These are phyloP conservation scores for Trichomonas vaginalis DNA, from an alignment of 208 protist genomes.

Conservation along the genomic window DNA sequence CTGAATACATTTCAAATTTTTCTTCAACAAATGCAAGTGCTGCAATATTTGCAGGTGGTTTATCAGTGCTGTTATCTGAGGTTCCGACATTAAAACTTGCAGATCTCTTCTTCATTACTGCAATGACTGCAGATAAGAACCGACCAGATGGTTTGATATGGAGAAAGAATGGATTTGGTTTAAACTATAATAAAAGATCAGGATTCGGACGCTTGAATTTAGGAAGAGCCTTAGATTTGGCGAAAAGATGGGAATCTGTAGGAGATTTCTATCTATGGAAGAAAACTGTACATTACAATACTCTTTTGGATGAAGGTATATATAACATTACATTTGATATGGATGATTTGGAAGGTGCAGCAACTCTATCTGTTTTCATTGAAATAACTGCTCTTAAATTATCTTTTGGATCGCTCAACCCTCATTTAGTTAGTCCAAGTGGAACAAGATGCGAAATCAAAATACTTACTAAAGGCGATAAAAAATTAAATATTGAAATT, in stretches of 20 bases:
- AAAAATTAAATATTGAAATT: not conserved
- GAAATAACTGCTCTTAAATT: not conserved
- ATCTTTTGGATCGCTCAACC: not conserved
- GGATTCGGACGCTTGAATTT: not conserved
- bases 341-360: not conserved
- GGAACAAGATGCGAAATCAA: not conserved
- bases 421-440: not conserved
- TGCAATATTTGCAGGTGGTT: not conserved
- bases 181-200: not conserved
- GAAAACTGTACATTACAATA: not conserved
- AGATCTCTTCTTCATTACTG: not conserved
- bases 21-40: not conserved
- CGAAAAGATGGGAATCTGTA: not conserved
- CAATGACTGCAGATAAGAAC: not conserved
- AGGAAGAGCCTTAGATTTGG: not conserved
- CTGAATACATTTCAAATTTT: too few relatives aligned
- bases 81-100: not conserved
- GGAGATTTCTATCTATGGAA: not conserved
- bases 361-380: not conserved
- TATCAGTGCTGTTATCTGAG: not conserved
- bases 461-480: not conserved
- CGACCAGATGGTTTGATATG: not conserved
- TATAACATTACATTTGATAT: not conserved
- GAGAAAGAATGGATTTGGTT: not conserved
- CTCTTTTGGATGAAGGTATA: not conserved